Evolutionary conservation across 108 stramenopile genomes (phyloP).

Genomic region (Fistulifera pelliculosa): DNA sequence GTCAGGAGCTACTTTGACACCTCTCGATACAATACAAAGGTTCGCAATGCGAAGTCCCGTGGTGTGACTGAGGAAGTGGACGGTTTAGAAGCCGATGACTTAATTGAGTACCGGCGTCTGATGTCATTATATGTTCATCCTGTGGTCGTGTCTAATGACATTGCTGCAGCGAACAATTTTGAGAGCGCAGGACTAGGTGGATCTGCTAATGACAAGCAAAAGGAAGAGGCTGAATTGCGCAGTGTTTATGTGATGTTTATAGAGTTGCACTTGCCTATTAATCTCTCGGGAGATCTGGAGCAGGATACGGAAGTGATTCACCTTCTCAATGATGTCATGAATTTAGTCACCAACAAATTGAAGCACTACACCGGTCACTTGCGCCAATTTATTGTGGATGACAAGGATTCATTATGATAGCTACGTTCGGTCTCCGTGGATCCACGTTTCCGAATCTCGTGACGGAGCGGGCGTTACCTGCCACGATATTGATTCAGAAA

Average conservation of each 20-base stretch:
- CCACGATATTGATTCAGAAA: constrained; percentile 44
- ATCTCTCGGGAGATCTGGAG: constrained; percentile 9
- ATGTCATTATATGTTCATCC: constrained; percentile 72
- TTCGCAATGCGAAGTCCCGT: constrained; percentile 8
- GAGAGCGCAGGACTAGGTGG: constrained; percentile 12
- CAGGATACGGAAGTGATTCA: constrained; percentile 9
- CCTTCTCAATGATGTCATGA: constrained; percentile 65
- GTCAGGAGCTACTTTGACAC: background rate
- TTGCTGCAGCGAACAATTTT: constrained; percentile 25
- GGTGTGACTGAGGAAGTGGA: constrained; percentile 20
- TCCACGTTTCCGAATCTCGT: constrained; percentile 66
- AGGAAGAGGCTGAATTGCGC: constrained; percentile 58
- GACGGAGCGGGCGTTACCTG: constrained; percentile 48
- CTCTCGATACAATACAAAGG: background rate
- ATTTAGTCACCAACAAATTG: constrained; percentile 36
- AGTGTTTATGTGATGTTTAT: constrained; percentile 59
- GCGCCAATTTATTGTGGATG: constrained; percentile 73
- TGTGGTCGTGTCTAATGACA: constrained; percentile 52
- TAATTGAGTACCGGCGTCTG: constrained; percentile 28
- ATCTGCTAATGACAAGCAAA: constrained; percentile 31
- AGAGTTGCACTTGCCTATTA: constrained; percentile 17
- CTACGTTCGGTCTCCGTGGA: constrained; percentile 67
- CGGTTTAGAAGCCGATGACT: constrained; percentile 24
- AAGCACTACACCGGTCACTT: constrained; percentile 49
- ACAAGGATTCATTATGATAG: constrained; percentile 67